phyloP scores from a whole-genome alignment of 208 protist genomes.

The Naegleria fowleri region DNA sequence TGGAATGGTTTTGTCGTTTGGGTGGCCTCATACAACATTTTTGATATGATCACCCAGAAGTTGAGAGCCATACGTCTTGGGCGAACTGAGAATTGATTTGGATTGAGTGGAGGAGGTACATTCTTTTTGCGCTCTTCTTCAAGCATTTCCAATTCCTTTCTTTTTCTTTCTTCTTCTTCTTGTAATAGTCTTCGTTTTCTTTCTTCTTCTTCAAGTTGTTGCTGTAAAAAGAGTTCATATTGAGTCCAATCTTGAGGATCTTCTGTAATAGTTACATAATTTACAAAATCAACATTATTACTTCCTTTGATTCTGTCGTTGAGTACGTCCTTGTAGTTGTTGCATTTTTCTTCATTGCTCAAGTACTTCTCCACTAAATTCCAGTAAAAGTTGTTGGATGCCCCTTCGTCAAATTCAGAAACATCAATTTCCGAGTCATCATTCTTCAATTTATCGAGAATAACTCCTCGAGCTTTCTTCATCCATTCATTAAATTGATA shows the following conservation, averaged over 20 bases:
- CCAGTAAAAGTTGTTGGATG: neutral
- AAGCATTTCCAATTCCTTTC: neutral
- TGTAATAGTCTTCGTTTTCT: neutral
- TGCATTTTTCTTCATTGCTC: neutral
- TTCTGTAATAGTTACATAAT: slow-evolving; percentile 18
- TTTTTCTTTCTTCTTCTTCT: slow-evolving; percentile 15
- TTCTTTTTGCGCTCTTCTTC: slow-evolving; percentile 14
- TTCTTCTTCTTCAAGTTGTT: slow-evolving; percentile 9
- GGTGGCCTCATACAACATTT: neutral
- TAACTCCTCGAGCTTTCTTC: neutral
- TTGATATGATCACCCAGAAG: slow-evolving; percentile 8
- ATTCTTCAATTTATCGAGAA: neutral
- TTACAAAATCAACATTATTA: neutral
- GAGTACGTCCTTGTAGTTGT: neutral
- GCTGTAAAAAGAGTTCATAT: neutral
- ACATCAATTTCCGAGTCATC: neutral
- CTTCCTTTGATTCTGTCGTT: neutral
- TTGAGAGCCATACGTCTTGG: neutral
- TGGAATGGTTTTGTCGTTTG: slow-evolving; percentile 13
- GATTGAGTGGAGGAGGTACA: neutral
- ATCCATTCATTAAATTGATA: neutral
- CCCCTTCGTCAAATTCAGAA: neutral
- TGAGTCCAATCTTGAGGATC: neutral
- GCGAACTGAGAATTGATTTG: neutral
- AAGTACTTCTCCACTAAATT: neutral